phyloP scores from a whole-genome alignment of 768 basidiomycete genomes.

The Dentipellis fragilis region DNA sequence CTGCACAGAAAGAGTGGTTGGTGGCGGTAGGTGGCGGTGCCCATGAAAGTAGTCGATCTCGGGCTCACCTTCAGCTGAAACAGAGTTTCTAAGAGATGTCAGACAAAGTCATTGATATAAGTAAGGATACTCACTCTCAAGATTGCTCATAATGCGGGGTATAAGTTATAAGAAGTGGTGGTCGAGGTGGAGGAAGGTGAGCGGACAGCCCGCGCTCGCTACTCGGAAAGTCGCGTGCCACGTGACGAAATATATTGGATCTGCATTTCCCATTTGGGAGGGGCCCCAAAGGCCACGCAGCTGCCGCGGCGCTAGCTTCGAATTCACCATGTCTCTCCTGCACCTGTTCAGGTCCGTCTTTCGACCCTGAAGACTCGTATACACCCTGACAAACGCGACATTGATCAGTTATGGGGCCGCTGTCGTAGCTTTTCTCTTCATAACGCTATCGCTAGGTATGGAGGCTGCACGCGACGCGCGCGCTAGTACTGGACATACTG shows the following conservation, averaged over 20 bases:
- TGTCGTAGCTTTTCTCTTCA: slow-evolving; percentile 73
- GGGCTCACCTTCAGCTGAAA: slow-evolving; percentile 87
- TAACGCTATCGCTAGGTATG: slow-evolving; percentile 85
- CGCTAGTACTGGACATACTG: slow-evolving; percentile 2
- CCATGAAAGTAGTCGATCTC: not conserved
- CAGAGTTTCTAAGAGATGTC: slow-evolving; percentile 67
- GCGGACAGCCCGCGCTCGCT: no score
- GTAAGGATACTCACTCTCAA: slow-evolving; percentile 63
- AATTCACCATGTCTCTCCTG: slow-evolving; percentile 43
- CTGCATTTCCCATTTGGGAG: no score
- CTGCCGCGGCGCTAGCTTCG: no score
- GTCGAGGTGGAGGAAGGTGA: no score
- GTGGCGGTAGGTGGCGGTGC: not conserved
- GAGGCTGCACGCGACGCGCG: slow-evolving; percentile 4
- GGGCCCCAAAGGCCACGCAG: no score
- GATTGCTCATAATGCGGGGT: slow-evolving; percentile 51
- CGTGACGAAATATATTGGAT: no score
- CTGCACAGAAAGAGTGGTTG: slow-evolving; percentile 29
- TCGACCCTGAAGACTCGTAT: no score
- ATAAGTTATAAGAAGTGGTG: not conserved
- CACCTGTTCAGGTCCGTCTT: slow-evolving; percentile 48
- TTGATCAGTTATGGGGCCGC: slow-evolving; percentile 59
- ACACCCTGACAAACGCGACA: no score
- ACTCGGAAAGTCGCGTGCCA: no score
- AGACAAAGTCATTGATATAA: slow-evolving; percentile 13